Evolutionary conservation across 139 green algal species (phyloP).

Genomic region (Picochlorum sp.): DNA sequence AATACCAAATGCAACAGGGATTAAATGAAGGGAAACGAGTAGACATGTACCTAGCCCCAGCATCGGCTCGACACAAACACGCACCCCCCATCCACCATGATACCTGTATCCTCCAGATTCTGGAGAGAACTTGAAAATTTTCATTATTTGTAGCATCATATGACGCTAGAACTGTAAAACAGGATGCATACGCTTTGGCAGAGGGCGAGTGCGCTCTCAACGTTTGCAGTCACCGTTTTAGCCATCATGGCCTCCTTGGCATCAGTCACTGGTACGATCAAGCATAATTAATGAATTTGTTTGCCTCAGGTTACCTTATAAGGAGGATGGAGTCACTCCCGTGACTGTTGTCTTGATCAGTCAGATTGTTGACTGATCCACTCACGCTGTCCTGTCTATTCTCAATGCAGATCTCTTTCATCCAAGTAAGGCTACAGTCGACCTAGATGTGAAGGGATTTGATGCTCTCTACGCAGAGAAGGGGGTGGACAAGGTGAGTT

Average conservation of each 20-base stretch:
- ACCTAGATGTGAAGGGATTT: no score
- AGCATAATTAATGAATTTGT: no score
- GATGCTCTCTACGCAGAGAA: no score
- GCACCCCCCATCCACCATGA: constrained; percentile 29
- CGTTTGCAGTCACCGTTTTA: constrained; percentile 21
- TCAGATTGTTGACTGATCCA: no score
- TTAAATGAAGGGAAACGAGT: constrained; percentile 46
- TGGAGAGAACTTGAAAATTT: background rate
- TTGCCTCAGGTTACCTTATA: no score
- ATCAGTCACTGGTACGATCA: constrained; percentile 18
- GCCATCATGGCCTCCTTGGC: constrained; percentile 11
- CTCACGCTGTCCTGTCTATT: background rate
- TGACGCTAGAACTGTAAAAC: background rate
- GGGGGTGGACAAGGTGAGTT: constrained; percentile 3
- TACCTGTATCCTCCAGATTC: background rate
- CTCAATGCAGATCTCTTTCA: background rate
- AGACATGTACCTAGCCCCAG: constrained; percentile 37
- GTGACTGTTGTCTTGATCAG: no score
- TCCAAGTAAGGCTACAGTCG: background rate
- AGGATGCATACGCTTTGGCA: constrained; percentile 9
- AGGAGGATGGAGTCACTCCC: no score
- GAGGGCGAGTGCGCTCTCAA: constrained; percentile 15
- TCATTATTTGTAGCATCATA: background rate
- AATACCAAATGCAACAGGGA: constrained; percentile 83
- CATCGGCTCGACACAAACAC: constrained; percentile 26